A percentile compares a stretch with the other conserved stretches of the same genome.
phyloP scores from a whole-genome alignment of 805 yeast species.

The Hanseniaspora meyeri region DNA sequence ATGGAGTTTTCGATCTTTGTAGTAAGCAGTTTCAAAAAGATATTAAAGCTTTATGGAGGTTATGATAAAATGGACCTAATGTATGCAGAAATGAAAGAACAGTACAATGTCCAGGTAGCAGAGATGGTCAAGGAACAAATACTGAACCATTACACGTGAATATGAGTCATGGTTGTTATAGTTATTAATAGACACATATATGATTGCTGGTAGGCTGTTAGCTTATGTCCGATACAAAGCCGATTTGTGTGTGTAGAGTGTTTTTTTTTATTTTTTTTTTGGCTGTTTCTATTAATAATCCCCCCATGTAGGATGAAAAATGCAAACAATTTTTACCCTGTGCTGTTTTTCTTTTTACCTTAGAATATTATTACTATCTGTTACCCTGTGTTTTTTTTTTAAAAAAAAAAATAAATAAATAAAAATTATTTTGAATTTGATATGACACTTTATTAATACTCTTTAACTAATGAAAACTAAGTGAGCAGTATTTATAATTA shows the following conservation, averaged over 20 bases:
- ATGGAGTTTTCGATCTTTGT: constrained; percentile 71
- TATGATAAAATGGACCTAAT: constrained; percentile 48
- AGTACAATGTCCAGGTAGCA: neutral
- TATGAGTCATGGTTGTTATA: neutral
- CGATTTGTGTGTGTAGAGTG: too few species aligned
- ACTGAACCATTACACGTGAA: neutral
- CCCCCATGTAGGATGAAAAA: too few species aligned
- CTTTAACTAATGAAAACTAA: too few species aligned
- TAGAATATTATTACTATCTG: too few species aligned
- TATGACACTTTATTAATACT: too few species aligned
- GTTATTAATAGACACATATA: neutral
- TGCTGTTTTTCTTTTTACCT: too few species aligned
- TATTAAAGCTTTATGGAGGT: constrained; percentile 64
- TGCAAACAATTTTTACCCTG: too few species aligned
- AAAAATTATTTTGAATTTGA: too few species aligned
- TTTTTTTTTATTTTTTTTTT: too few species aligned
- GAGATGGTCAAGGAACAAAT: neutral
- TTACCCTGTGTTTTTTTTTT: neutral
- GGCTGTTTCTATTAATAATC: too few species aligned
- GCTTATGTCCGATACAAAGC: neutral
- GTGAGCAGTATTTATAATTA: too few species aligned
- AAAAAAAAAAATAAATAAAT: too few species aligned
- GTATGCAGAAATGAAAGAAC: constrained; percentile 8
- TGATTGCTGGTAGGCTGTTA: neutral
- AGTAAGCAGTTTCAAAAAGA: constrained; percentile 38